phyloP scores from a whole-genome alignment of 331 rosid genomes.

The Rhamnella rubrinervis region DNA sequence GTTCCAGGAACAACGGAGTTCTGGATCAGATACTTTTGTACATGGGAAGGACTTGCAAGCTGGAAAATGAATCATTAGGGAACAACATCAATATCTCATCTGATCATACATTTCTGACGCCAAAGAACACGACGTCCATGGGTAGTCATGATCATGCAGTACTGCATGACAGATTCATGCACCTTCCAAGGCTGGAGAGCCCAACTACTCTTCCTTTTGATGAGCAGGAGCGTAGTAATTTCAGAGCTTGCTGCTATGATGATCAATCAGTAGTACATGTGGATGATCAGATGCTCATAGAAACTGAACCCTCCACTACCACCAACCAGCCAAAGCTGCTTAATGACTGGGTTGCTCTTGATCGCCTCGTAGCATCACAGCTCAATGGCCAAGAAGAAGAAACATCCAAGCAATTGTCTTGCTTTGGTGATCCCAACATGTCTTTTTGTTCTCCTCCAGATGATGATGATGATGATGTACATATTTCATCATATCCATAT shows the following conservation, averaged over 20 bases:
- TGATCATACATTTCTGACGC: slow-evolving; percentile 5
- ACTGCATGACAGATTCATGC: slow-evolving; percentile 39
- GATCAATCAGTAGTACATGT: neutral
- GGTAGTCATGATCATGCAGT: neutral
- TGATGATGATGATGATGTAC: slow-evolving; percentile 22
- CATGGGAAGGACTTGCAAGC: slow-evolving; percentile 49
- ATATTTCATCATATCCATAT: slow-evolving; percentile 25
- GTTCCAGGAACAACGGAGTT: slow-evolving; percentile 38
- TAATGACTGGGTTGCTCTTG: slow-evolving; percentile 41
- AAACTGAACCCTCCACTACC: slow-evolving; percentile 24
- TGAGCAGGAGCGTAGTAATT: slow-evolving; percentile 18
- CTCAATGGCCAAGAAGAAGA: slow-evolving; percentile 41
- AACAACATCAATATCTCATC: slow-evolving; percentile 9
- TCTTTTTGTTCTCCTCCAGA: slow-evolving; percentile 22
- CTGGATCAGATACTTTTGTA: slow-evolving; percentile 41
- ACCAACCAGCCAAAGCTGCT: slow-evolving; percentile 5
- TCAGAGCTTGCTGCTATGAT: slow-evolving; percentile 11
- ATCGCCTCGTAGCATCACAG: slow-evolving; percentile 43
- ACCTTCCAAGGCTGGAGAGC: slow-evolving; percentile 56
- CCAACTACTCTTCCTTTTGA: slow-evolving; percentile 19
- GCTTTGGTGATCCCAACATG: slow-evolving; percentile 33
- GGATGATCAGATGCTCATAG: slow-evolving; percentile 31
- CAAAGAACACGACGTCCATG: too few relatives aligned
- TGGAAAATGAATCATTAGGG: slow-evolving; percentile 23
- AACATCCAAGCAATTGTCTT: slow-evolving; percentile 33